These are phyloP conservation scores for Phallus indusiatus DNA, from an alignment of 768 basidiomycete species.

Conservation along the genomic window DNA sequence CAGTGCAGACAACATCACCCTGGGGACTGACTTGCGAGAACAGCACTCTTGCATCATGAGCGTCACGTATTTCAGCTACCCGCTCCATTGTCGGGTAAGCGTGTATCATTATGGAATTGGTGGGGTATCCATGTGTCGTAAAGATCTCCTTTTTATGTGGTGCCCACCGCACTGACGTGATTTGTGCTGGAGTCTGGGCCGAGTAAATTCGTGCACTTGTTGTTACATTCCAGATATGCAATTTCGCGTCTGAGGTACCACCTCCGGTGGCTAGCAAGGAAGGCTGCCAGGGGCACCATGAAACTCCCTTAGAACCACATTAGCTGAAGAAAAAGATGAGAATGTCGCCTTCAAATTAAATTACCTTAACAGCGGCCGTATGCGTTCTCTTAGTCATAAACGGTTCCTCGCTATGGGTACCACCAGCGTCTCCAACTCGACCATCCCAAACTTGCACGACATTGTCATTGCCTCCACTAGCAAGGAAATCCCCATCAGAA, in stretches of 20 bases:
- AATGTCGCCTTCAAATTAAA: neutral
- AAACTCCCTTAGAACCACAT: slow-evolving; percentile 54
- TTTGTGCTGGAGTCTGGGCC: slow-evolving; percentile 78
- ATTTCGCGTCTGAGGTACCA: slow-evolving; percentile 86
- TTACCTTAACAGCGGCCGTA: slow-evolving; percentile 52
- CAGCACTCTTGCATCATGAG: slow-evolving; percentile 86
- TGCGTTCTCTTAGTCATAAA: slow-evolving; percentile 35
- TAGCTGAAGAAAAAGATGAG: neutral
- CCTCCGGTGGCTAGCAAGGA: slow-evolving; percentile 88
- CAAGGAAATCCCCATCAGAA: slow-evolving; percentile 77
- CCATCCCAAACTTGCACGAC: slow-evolving; percentile 98
- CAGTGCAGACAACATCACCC: slow-evolving; percentile 87
- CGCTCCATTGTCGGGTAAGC: slow-evolving; percentile 78
- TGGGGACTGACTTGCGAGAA: slow-evolving; percentile 79
- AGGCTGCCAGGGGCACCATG: slow-evolving; percentile 97
- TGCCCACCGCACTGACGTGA: slow-evolving; percentile 85
- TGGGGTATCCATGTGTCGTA: slow-evolving; percentile 92
- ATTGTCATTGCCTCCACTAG: slow-evolving; percentile 95
- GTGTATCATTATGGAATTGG: slow-evolving; percentile 73
- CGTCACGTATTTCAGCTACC: slow-evolving; percentile 79
- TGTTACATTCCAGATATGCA: slow-evolving; percentile 85
- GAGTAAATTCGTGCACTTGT: slow-evolving; percentile 89
- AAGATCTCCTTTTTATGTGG: slow-evolving; percentile 83
- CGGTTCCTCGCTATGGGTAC: slow-evolving; percentile 8
- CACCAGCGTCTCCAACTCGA: slow-evolving; percentile 45